These are phyloP conservation scores for Hyphodiscus sp. DNA, from an alignment of 2,329 filamentous ascomycete species.

Conservation along the genomic window DNA sequence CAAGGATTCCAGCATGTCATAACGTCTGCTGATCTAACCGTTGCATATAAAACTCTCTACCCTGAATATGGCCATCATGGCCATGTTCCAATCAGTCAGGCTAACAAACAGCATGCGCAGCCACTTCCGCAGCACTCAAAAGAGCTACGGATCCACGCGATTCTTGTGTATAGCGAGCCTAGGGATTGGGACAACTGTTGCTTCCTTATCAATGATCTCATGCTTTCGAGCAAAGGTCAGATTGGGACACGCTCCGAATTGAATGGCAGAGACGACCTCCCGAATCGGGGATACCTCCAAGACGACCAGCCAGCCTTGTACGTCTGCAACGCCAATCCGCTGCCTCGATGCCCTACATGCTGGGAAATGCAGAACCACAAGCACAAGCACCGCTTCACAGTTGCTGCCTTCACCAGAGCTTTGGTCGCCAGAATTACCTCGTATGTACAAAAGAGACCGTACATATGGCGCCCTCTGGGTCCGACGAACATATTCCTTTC, in stretches of 20 bases:
- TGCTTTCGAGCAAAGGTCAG: constrained; percentile 58
- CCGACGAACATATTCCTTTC: too few species aligned
- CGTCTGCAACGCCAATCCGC: constrained; percentile 58
- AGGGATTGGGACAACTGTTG: constrained; percentile 66
- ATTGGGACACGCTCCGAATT: constrained; percentile 57
- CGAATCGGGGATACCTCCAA: constrained; percentile 34
- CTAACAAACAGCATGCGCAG: constrained; percentile 56
- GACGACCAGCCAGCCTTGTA: constrained; percentile 63
- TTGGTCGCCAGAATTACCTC: too few species aligned
- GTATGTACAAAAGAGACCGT: too few species aligned
- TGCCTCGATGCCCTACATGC: constrained; percentile 53
- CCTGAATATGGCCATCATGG: constrained; percentile 56
- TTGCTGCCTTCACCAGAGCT: too few species aligned
- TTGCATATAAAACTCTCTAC: constrained; percentile 45
- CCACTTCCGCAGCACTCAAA: not conserved
- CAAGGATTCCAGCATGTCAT: constrained; percentile 68
- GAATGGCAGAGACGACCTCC: constrained; percentile 5
- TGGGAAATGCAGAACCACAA: constrained; percentile 58
- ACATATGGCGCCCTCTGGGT: too few species aligned
- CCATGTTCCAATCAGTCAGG: constrained; percentile 51
- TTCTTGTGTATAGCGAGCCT: constrained; percentile 65
- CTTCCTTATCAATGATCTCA: constrained; percentile 65
- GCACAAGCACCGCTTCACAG: constrained; percentile 23
- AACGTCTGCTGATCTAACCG: constrained; percentile 63
- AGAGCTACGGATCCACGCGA: constrained; percentile 44